Evolutionary conservation across 2,329 filamentous ascomycete genomes (phyloP).

Genomic region (Colletotrichum sansevieriae): DNA sequence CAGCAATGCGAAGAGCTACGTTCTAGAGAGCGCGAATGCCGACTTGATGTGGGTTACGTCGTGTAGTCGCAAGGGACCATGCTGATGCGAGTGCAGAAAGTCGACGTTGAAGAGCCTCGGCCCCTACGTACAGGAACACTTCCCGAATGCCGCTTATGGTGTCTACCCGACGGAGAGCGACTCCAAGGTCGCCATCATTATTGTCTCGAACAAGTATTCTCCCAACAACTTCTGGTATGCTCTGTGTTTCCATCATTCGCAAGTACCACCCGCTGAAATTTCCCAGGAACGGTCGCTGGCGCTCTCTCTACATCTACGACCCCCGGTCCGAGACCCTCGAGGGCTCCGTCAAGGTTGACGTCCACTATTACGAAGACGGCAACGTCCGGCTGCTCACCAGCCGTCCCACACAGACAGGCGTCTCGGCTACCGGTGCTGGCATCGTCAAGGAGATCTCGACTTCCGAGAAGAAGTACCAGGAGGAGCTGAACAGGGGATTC

Average conservation of each 20-base stretch:
- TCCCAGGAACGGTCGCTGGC: slow-evolving; percentile 92
- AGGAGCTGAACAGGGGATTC: slow-evolving; percentile 94
- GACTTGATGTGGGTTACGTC: slow-evolving; percentile 79
- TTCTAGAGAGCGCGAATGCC: slow-evolving; percentile 79
- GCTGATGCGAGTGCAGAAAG: slow-evolving; percentile 68
- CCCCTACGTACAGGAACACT: slow-evolving; percentile 88
- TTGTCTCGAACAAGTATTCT: slow-evolving; percentile 97
- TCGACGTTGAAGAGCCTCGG: slow-evolving; percentile 84
- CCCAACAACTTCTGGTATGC: slow-evolving; percentile 95
- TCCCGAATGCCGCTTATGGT: slow-evolving; percentile 82
- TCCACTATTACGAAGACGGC: slow-evolving; percentile 99
- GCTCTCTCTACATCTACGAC: slow-evolving; percentile 85
- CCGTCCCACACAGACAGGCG: slow-evolving; percentile 75
- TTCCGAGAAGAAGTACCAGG: slow-evolving; percentile 93
- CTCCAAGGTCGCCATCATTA: slow-evolving; percentile 80
- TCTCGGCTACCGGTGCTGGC: slow-evolving; percentile 74
- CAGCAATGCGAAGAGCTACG: slow-evolving; percentile 83
- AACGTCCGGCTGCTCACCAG: slow-evolving; percentile 95
- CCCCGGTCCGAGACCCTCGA: slow-evolving; percentile 77
- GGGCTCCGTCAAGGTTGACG: slow-evolving; percentile 90
- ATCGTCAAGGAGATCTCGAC: slow-evolving; percentile 83
- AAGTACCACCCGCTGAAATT: slow-evolving; percentile 41
- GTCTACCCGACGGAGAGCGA: slow-evolving; percentile 86
- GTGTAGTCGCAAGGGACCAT: not conserved
- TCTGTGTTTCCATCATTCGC: no score